Evolutionary conservation across 2,329 filamentous ascomycete genomes (phyloP).

Genomic region (Orbilia blumenaviensis): DNA sequence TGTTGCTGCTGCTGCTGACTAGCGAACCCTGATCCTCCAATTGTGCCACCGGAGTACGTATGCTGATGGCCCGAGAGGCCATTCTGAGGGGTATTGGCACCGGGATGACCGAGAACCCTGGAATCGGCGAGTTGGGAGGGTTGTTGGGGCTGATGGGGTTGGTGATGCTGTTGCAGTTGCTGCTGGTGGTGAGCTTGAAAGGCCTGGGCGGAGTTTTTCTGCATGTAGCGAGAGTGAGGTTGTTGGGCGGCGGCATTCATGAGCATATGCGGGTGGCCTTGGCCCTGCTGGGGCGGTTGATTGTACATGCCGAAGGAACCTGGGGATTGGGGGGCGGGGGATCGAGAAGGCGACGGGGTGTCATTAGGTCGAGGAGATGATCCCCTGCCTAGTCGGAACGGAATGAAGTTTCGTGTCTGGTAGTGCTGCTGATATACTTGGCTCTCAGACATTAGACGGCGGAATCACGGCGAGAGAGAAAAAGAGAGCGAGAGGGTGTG

Average conservation of each 20-base stretch:
- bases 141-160: constrained; percentile 58
- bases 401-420: constrained; percentile 53
- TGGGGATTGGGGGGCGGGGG: constrained; percentile 63
- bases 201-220: constrained; percentile 55
- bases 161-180: constrained; percentile 60
- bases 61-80: constrained; percentile 64
- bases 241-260: constrained; percentile 55
- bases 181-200: constrained; percentile 59
- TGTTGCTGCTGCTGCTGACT: constrained; percentile 54
- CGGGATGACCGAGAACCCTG: constrained; percentile 42
- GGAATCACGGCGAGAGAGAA: too few species aligned
- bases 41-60: constrained; percentile 64
- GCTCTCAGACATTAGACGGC: constrained; percentile 53
- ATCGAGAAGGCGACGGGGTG: constrained; percentile 69
- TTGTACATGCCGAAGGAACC: constrained; percentile 56
- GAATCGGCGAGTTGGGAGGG: constrained; percentile 45
- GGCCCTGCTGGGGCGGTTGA: constrained; percentile 55
- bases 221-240: constrained; percentile 56
- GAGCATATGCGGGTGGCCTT: constrained; percentile 57
- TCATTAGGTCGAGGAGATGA: constrained; percentile 58
- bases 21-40: constrained; percentile 62
- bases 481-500: too few species aligned
- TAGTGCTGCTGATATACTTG: constrained; percentile 53
- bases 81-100: constrained; percentile 54
- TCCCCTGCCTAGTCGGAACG: constrained; percentile 52